phyloP scores from a whole-genome alignment of 2,329 filamentous ascomycete species.

The Metarhizium humberi region DNA sequence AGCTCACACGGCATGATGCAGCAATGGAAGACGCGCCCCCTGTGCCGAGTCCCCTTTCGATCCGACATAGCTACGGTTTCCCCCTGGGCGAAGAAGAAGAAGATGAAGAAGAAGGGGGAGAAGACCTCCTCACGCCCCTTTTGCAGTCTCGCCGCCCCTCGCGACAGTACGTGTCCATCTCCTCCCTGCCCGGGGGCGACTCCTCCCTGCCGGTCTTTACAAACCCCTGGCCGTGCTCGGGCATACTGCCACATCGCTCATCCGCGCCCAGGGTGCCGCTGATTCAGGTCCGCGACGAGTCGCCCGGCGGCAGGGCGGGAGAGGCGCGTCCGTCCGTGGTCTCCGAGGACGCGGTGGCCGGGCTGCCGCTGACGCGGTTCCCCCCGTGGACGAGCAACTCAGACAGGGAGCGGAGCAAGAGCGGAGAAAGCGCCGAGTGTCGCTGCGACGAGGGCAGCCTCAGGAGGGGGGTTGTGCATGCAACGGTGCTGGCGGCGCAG shows the following conservation, averaged over 20 bases:
- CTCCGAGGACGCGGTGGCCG: constrained; percentile 3
- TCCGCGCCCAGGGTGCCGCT: neutral
- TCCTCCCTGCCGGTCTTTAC: neutral
- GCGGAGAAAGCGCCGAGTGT: neutral
- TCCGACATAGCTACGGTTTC: too few relatives aligned
- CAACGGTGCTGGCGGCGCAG: constrained; percentile 17
- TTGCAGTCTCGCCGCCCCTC: neutral
- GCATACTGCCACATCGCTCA: neutral
- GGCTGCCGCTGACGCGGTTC: constrained; percentile 17
- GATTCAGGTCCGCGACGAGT: constrained; percentile 4
- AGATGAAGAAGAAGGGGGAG: neutral
- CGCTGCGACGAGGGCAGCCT: constrained; percentile 9
- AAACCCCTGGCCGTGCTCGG: neutral
- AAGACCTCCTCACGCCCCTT: neutral
- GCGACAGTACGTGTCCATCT: neutral
- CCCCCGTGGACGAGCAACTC: constrained; percentile 14
- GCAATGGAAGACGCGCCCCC: neutral
- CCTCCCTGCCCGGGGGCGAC: neutral
- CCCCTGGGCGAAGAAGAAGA: neutral
- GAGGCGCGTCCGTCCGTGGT: neutral
- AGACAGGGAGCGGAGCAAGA: neutral
- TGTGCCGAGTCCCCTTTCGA: neutral
- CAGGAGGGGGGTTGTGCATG: constrained; percentile 15
- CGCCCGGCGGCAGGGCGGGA: neutral
- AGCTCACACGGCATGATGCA: neutral